Evolutionary conservation across 257 asterid genomes (phyloP).

Genomic region (Solanum appendiculatum): DNA sequence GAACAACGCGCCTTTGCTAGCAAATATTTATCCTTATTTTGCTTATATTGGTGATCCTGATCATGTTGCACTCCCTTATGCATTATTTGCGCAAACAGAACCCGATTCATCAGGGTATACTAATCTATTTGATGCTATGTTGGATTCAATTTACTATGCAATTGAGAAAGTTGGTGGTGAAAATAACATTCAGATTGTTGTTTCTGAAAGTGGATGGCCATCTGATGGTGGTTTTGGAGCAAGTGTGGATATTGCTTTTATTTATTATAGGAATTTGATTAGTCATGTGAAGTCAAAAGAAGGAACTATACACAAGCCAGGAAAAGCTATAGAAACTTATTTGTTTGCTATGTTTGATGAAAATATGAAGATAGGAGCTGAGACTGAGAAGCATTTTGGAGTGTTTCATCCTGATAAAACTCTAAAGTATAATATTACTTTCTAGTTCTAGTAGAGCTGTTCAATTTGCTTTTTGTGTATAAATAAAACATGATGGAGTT

Average conservation of each 20-base stretch:
- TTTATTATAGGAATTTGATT: constrained; percentile 7
- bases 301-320: constrained; percentile 29
- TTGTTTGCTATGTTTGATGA: too few species aligned
- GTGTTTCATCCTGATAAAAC: too few species aligned
- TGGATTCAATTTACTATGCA: constrained; percentile 20
- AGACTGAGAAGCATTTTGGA: too few species aligned
- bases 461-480: too few species aligned
- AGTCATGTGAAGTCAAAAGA: not conserved
- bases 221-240: constrained; percentile 16
- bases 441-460: too few species aligned
- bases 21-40: constrained; percentile 20
- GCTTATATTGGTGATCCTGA: not conserved
- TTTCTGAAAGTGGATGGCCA: constrained; percentile 39
- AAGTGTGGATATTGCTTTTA: not conserved
- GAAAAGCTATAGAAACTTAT: constrained; percentile 22
- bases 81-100: constrained; percentile 3
- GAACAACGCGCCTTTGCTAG: constrained; percentile 4
- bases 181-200: constrained; percentile 5
- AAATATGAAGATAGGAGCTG: too few species aligned
- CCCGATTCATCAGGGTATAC: constrained; percentile 8
- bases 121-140: constrained; percentile 27
- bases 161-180: constrained; percentile 21
- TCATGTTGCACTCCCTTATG: constrained; percentile 1
- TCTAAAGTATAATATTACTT: too few species aligned
- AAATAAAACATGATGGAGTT: too few species aligned